Evolutionary conservation across 768 basidiomycete species (phyloP).

Genomic region (Lanmaoa pseudosensibilis): DNA sequence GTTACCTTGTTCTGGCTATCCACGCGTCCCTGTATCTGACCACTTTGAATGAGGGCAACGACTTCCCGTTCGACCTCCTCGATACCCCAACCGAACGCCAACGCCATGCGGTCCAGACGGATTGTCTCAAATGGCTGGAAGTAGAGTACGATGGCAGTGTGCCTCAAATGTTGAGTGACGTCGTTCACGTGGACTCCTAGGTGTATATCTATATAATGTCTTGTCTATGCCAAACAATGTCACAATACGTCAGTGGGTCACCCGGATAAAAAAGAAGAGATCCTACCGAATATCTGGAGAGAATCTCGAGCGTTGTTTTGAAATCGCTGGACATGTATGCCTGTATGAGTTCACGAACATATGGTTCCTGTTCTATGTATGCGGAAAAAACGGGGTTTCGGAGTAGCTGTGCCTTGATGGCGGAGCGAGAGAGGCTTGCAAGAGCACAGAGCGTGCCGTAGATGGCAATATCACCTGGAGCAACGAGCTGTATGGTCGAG

Average conservation of each 20-base stretch:
- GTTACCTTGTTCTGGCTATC: constrained; percentile 87
- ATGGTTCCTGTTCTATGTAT: constrained; percentile 85
- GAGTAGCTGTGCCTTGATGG: constrained; percentile 66
- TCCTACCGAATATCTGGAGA: constrained; percentile 69
- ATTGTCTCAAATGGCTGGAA: constrained; percentile 90
- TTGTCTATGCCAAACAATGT: constrained; percentile 48
- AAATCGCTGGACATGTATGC: constrained; percentile 87
- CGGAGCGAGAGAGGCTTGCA: constrained; percentile 67
- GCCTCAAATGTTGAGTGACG: constrained; percentile 68
- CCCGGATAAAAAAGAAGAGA: not conserved
- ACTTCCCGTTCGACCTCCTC: constrained; percentile 73
- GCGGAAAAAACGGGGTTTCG: constrained; percentile 69
- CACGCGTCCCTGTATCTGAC: constrained; percentile 77
- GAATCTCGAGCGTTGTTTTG: constrained; percentile 73
- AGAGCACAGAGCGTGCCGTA: constrained; percentile 85
- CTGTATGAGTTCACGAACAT: constrained; percentile 81
- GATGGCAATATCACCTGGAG: constrained; percentile 82
- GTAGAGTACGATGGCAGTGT: constrained; percentile 80
- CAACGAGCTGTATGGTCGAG: constrained; percentile 49
- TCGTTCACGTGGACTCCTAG: constrained; percentile 64
- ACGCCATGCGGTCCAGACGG: constrained; percentile 78
- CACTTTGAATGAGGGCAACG: constrained; percentile 72
- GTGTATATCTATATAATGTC: constrained; percentile 78
- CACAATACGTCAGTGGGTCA: not conserved
- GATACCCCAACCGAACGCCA: constrained; percentile 80